phyloP scores from a whole-genome alignment of 768 basidiomycete genomes.

The Boletus vermiculosoides region DNA sequence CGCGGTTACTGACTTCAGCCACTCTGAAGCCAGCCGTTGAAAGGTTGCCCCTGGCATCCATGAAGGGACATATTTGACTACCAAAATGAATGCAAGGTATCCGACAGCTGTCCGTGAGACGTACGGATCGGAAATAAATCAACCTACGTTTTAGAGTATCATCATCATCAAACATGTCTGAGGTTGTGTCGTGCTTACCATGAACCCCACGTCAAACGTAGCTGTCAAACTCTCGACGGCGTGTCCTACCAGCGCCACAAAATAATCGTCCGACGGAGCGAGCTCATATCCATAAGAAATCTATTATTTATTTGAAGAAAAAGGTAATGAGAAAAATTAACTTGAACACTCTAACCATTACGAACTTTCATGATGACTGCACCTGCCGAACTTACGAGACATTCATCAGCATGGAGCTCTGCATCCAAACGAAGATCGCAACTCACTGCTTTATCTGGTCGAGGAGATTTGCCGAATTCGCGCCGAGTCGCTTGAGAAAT shows the following conservation, averaged over 20 bases:
- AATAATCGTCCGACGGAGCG: slow-evolving; percentile 4
- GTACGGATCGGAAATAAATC: slow-evolving; percentile 2
- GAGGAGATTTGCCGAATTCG: background rate
- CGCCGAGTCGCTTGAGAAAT: background rate
- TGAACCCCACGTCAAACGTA: slow-evolving; percentile 7
- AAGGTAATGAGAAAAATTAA: background rate
- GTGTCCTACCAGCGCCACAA: slow-evolving; percentile 2
- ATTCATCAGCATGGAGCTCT: background rate
- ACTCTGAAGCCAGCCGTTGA: slow-evolving; percentile 2
- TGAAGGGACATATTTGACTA: slow-evolving; percentile 4
- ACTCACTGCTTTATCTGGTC: slow-evolving; percentile 6
- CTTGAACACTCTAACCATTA: background rate
- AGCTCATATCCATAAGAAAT: slow-evolving; percentile 5
- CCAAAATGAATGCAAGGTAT: background rate
- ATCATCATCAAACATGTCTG: background rate
- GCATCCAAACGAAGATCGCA: background rate
- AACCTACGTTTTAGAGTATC: background rate
- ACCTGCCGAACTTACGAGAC: background rate
- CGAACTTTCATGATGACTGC: slow-evolving; percentile 3
- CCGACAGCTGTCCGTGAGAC: background rate
- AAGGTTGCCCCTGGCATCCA: slow-evolving; percentile 5
- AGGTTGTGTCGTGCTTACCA: background rate
- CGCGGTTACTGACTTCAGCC: slow-evolving; percentile 1
- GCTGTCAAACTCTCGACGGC: slow-evolving; percentile 4
- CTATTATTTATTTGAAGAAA: background rate